phyloP scores from a whole-genome alignment of 2,329 filamentous ascomycete species.

The Alternaria triticina region DNA sequence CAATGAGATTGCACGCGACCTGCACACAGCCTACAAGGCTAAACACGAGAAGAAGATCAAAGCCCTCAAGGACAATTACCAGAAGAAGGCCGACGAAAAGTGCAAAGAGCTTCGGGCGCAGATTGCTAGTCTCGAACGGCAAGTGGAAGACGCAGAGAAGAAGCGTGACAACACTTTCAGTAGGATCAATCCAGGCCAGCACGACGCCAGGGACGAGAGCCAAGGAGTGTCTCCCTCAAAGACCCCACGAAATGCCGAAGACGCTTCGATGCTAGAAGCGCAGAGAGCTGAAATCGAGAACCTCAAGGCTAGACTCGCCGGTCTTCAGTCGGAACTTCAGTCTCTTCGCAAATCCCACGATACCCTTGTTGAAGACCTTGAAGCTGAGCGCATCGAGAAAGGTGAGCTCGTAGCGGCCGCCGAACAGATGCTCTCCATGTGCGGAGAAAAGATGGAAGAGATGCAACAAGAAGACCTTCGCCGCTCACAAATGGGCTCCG shows the following conservation, averaged over 20 bases:
- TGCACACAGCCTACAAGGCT: constrained; percentile 92
- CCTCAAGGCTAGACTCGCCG: constrained; percentile 75
- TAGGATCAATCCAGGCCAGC: constrained; percentile 51
- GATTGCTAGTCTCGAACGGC: constrained; percentile 71
- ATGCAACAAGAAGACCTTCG: constrained; percentile 54
- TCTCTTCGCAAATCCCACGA: constrained; percentile 74
- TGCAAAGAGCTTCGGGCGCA: constrained; percentile 77
- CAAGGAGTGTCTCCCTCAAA: constrained; percentile 5
- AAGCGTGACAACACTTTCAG: constrained; percentile 71
- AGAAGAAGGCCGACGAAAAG: constrained; percentile 87
- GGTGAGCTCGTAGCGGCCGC: constrained; percentile 81
- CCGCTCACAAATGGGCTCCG: constrained; percentile 56
- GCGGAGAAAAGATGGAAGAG: constrained; percentile 52
- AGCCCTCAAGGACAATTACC: constrained; percentile 81
- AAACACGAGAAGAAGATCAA: constrained; percentile 97
- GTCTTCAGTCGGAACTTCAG: constrained; percentile 73
- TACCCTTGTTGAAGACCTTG: constrained; percentile 68
- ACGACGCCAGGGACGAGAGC: constrained; percentile 15
- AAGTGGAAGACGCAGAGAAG: constrained; percentile 75
- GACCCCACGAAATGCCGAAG: constrained; percentile 40
- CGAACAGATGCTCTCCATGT: constrained; percentile 81
- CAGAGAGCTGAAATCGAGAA: constrained; percentile 72
- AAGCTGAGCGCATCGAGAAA: constrained; percentile 81
- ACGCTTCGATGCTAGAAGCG: constrained; percentile 62
- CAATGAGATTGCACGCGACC: constrained; percentile 73